Base-by-base conservation (phyloP, 2,329 filamentous ascomycete genomes). In the Achaetomium macrosporum region DNA sequence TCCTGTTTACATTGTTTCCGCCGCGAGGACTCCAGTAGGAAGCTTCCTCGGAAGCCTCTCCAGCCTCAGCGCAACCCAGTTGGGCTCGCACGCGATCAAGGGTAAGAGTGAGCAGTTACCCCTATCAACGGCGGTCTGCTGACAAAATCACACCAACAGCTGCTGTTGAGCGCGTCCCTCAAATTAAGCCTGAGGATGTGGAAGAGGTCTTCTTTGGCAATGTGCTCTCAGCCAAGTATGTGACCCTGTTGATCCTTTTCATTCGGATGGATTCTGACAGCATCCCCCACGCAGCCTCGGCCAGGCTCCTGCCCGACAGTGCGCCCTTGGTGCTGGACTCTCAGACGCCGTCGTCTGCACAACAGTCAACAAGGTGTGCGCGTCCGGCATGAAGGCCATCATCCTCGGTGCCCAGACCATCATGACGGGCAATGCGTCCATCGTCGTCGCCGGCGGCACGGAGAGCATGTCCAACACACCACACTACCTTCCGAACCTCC, bases 401-500 rank as follows among this genome's bases (percentile, higher is more conserved):
- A 90, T 96, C 61, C 81, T 99, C 56, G 93, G 88, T 63, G 89
- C 92, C 47, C 93, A 97, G 74, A 96, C 92, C 65, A 99, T 99
- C 76, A 90, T 97, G 71, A 95, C 91, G 50, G 92, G 93, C 63
- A 96, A 90, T 69, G 92, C 92, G 60, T 85, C 89, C 63, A 85
- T 96, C 61, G 84, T 99, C 60, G 90, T 99, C 55, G 93, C 91
- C 60, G 93, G 91, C 67, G 93, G 93, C 64, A 84, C 92, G 62
- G 93, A 99, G 78, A 96, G 90, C 77, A 99, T 99, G 93, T 96
- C 91, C 68, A 97, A 97, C 76, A 80, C 87, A 50, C 93, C 93
- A 47, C 91, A 99, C 77, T 99, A 99, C 77, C 86, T 96, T 49
- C 88, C 90, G 60, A 88, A 77, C 71, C 78, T 96, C 64, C 88